Evolutionary conservation across 306 rosid genomes (phyloP).

Genomic region (Potentilla sterilis): DNA sequence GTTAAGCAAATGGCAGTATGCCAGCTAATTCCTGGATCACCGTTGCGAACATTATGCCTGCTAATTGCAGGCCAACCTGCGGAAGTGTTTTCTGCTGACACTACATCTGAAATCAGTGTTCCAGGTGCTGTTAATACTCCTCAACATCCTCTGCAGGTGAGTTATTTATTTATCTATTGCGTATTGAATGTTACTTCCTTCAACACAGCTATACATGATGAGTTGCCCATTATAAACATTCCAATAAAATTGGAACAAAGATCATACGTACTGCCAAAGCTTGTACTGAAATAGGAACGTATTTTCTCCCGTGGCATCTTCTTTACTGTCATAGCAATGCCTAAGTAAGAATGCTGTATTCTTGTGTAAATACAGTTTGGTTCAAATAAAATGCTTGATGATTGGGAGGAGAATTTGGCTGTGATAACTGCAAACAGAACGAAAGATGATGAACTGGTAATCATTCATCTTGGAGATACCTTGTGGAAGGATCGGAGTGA

Average conservation of each 20-base stretch:
- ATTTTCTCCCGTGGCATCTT: constrained; percentile 1
- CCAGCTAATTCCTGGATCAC: constrained; percentile 83
- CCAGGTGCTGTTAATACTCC: constrained; percentile 35
- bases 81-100: constrained; percentile 61
- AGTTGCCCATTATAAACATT: background rate
- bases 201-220: background rate
- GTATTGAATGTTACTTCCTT: background rate
- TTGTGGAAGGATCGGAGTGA: constrained; percentile 89
- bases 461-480: constrained; percentile 87
- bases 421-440: constrained; percentile 92
- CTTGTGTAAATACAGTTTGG: constrained; percentile 46
- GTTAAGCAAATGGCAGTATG: constrained; percentile 89
- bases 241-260: background rate
- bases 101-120: constrained; percentile 30
- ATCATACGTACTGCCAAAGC: background rate
- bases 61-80: constrained; percentile 95
- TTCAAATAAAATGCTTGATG: constrained; percentile 73
- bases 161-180: constrained; percentile 13
- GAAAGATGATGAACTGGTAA: constrained; percentile 87
- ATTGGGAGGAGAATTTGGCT: constrained; percentile 91
- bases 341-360: constrained; percentile 20
- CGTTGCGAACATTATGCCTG: constrained; percentile 89
- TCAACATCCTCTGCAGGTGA: constrained; percentile 73
- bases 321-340: constrained; percentile 9
- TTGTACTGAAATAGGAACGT: constrained; percentile 17